Base-by-base conservation (phyloP, 2,329 filamentous ascomycete species). In the Scortechinia acanthostroma region DNA sequence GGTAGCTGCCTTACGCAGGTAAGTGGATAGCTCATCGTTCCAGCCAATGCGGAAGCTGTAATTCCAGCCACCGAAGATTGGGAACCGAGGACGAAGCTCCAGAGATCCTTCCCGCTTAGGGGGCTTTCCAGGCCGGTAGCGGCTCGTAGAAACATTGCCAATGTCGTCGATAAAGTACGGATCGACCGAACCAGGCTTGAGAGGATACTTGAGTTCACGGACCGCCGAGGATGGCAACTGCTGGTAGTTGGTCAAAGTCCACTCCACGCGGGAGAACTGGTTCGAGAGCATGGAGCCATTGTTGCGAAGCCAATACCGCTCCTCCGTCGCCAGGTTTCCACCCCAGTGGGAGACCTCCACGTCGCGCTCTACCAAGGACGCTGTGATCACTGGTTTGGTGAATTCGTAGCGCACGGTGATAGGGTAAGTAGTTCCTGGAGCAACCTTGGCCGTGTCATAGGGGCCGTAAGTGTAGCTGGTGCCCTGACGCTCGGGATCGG, bases 161-260 rank as follows among this genome's bases (percentile, higher is more conserved):
- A 88, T 86, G 55, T 87, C 83, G 55, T 88, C 84, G 22, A 75
- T 83, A 58, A 83, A 88, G 67, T 88, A 88, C 6, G 84, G 74
- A 53, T 86, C 78, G 30, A 76, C 66, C 33, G 77, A 77, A 42
- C 83, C 83, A 13, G 77, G 70, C 46, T 69, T 71, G 22, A 88
- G 69, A 10, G 80, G 78, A 49, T 85, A 74, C 42, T 69, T 74
- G 28, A 88, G 66, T 52, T 77, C 74, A 52, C 76, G 80, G 50
- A 88, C 68, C 1, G 84, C 81, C 14, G 74, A 74, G 15, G 74
- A 80, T 2, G 80, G 71, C 4, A 75, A 71, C 57, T 78, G 80
- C 63, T 81, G 77, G 62, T 81, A 83, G 53, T 59, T 63, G 43
- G 66, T 59, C 42, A 68, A 60, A 19, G 73, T 71, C 72, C 72